A percentile compares a stretch with the other conserved stretches of the same genome.
These are phyloP conservation scores for Colletotrichum aenigma DNA, from an alignment of 2,329 filamentous ascomycete genomes.

Conservation along the genomic window DNA sequence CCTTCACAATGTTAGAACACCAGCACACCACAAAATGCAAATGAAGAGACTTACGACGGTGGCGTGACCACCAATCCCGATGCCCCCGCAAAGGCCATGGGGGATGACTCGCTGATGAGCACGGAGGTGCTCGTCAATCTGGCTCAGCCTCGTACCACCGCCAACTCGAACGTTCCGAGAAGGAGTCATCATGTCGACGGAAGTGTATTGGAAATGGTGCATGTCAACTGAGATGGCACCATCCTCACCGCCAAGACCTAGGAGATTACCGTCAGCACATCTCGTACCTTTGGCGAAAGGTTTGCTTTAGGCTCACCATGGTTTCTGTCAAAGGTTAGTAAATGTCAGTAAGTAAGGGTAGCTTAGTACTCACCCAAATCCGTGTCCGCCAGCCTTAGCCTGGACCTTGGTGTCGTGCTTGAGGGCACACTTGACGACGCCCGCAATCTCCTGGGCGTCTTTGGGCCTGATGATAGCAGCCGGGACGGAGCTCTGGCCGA, in stretches of 20 bases:
- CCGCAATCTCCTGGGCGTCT: constrained; percentile 56
- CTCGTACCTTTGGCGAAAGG: background rate
- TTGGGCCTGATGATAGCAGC: constrained; percentile 61
- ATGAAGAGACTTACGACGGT: constrained; percentile 48
- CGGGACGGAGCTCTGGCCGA: constrained; percentile 53
- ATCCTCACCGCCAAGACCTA: constrained; percentile 51
- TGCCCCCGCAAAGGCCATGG: constrained; percentile 61
- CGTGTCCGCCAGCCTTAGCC: constrained; percentile 67
- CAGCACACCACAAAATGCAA: background rate
- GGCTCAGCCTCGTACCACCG: constrained; percentile 52
- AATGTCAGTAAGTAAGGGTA: background rate
- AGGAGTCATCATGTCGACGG: constrained; percentile 44
- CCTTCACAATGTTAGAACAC: constrained; percentile 34
- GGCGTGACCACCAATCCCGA: constrained; percentile 62
- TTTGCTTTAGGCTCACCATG: background rate
- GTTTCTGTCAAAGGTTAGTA: background rate
- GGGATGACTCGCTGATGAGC: constrained; percentile 58
- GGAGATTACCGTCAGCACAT: background rate
- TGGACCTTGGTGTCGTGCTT: constrained; percentile 57
- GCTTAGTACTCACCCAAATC: constrained; percentile 54
- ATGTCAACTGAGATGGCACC: constrained; percentile 60
- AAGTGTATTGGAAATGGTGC: constrained; percentile 54
- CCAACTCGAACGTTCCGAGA: constrained; percentile 60
- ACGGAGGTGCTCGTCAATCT: constrained; percentile 53
- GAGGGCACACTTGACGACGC: constrained; percentile 60